phyloP scores from a whole-genome alignment of 202 grass and related monocot genomes.

The Cymbopogon flexuosus region DNA sequence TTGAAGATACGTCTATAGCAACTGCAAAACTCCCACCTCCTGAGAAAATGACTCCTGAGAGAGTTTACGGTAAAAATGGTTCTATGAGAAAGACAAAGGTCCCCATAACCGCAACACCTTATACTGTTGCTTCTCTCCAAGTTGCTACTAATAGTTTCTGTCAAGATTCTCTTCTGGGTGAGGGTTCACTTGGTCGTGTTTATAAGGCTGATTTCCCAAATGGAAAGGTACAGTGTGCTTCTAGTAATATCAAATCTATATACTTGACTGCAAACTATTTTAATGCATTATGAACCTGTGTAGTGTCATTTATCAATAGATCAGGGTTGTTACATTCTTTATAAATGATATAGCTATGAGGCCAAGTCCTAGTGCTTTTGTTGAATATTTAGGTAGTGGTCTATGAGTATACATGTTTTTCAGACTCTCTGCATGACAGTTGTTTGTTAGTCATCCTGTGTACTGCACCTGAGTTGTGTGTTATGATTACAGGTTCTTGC shows the following conservation, averaged over 20 bases:
- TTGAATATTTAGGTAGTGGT: slow-evolving; percentile 8
- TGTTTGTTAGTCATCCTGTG: slow-evolving; percentile 5
- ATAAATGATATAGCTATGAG: not conserved
- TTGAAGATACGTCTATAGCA: slow-evolving; percentile 42
- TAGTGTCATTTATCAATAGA: not conserved
- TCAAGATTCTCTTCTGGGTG: slow-evolving; percentile 92
- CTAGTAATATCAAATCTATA: slow-evolving; percentile 10
- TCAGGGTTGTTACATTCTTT: not conserved
- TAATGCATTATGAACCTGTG: slow-evolving; percentile 1
- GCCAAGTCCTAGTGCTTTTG: not conserved
- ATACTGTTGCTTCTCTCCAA: slow-evolving; percentile 91
- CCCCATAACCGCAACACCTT: slow-evolving; percentile 62
- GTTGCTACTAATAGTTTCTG: slow-evolving; percentile 93
- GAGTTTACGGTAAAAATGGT: slow-evolving; percentile 60
- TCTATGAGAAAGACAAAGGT: slow-evolving; percentile 61
- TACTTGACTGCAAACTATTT: not conserved
- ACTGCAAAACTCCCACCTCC: slow-evolving; percentile 46
- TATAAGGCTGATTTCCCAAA: slow-evolving; percentile 88
- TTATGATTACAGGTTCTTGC: slow-evolving; percentile 73
- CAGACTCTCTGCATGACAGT: not conserved
- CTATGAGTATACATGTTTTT: not conserved
- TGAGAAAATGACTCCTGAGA: slow-evolving; percentile 70
- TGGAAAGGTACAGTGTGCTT: slow-evolving; percentile 62
- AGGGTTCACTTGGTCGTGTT: slow-evolving; percentile 92
- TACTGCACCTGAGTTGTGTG: slow-evolving; percentile 18